These are phyloP conservation scores for Candida frijolesensis DNA, from an alignment of 1,139 yeast genomes.

Conservation along the genomic window DNA sequence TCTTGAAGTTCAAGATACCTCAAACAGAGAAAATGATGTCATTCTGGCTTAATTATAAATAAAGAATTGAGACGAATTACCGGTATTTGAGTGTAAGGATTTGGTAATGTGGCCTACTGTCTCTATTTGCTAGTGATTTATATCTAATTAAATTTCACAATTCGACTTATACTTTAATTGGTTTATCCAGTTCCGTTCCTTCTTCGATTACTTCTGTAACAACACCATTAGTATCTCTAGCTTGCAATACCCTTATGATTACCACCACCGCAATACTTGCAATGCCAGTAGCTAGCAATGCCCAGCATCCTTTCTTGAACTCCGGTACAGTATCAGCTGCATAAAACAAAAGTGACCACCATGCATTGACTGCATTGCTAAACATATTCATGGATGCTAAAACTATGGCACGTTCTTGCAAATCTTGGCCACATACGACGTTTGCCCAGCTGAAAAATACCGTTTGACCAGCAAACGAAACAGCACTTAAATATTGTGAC, in stretches of 20 bases:
- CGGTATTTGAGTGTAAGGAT: no score
- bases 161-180: background rate
- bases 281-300: slow-evolving; percentile 54
- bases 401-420: slow-evolving; percentile 59
- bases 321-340: slow-evolving; percentile 53
- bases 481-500: slow-evolving; percentile 57
- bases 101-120: no score
- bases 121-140: background rate
- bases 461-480: slow-evolving; percentile 59
- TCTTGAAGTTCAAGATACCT: no score
- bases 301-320: slow-evolving; percentile 55
- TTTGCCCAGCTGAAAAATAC: slow-evolving; percentile 65
- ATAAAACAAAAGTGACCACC: slow-evolving; percentile 61
- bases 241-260: slow-evolving; percentile 33
- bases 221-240: slow-evolving; percentile 25
- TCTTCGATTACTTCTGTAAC: background rate
- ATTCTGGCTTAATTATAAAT: no score
- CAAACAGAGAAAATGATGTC: no score
- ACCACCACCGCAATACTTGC: slow-evolving; percentile 25
- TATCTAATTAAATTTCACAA: background rate
- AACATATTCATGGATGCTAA: slow-evolving; percentile 67
- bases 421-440: slow-evolving; percentile 52
- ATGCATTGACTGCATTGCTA: slow-evolving; percentile 61
- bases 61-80: no score
- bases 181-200: slow-evolving; percentile 1